Evolutionary conservation across 257 asterid species (phyloP).

Genomic region (Przewalskia tangutica): DNA sequence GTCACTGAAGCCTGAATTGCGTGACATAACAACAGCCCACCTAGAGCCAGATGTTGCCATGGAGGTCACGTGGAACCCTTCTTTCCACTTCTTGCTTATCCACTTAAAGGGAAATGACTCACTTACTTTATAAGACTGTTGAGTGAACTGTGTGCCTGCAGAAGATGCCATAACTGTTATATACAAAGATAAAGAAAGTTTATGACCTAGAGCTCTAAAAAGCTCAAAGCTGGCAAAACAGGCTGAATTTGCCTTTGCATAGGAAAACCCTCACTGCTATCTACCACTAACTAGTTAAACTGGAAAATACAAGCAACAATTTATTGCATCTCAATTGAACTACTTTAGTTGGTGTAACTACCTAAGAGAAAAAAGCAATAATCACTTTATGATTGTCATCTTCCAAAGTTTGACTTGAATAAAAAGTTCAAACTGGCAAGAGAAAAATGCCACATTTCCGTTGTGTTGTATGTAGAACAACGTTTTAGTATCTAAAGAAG

Average conservation of each 20-base stretch:
- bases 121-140: constrained; percentile 41
- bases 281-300: neutral
- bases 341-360: neutral
- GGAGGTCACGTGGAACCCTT: constrained; percentile 41
- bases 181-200: neutral
- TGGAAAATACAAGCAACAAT: neutral
- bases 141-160: constrained; percentile 31
- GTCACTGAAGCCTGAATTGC: constrained; percentile 34
- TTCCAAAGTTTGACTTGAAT: neutral
- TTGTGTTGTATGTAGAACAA: neutral
- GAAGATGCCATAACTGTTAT: neutral
- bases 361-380: neutral
- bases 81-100: constrained; percentile 47
- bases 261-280: neutral
- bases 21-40: constrained; percentile 47
- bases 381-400: neutral
- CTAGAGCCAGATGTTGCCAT: constrained; percentile 43
- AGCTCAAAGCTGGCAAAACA: neutral
- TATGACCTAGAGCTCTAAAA: neutral
- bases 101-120: constrained; percentile 43
- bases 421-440: neutral
- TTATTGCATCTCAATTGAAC: neutral
- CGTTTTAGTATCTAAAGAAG: neutral
- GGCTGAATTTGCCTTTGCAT: neutral
- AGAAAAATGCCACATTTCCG: neutral